Percentiles rank a stretch among this genome's conserved stretches.
Evolutionary conservation across 75 land plant species (phyloP).

Genomic region (Pseudotsuga menziesii): DNA sequence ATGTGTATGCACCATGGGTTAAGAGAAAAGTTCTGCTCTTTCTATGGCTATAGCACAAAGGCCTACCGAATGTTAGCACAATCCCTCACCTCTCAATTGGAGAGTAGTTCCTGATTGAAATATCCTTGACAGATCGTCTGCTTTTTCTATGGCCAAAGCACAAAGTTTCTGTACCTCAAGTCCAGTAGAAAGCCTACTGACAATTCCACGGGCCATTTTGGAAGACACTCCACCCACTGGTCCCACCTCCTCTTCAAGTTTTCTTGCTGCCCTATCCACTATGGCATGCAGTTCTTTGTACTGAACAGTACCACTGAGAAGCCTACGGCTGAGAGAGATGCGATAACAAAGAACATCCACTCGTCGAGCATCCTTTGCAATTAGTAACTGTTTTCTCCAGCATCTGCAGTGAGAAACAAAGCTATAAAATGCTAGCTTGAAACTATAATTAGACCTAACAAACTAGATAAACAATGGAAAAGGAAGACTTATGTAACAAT

Average conservation of each 20-base stretch:
- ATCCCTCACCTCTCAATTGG: not conserved
- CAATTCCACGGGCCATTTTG: conserved; percentile 64
- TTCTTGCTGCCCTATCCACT: conserved; percentile 50
- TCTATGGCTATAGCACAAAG: not conserved
- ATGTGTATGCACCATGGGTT: not conserved
- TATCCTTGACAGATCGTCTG: conserved; percentile 25
- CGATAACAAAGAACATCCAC: conserved; percentile 73
- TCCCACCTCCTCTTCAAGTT: conserved; percentile 71
- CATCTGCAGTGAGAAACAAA: conserved; percentile 35
- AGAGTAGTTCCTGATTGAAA: not conserved
- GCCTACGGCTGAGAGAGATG: conserved; percentile 49
- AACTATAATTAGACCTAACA: not conserved
- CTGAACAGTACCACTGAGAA: conserved; percentile 45
- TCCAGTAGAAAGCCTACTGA: conserved; percentile 66
- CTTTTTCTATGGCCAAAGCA: conserved; percentile 39
- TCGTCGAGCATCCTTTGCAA: conserved; percentile 79
- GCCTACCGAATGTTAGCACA: not conserved
- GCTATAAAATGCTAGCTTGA: not conserved
- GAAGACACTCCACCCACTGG: conserved; percentile 39
- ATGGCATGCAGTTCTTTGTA: conserved; percentile 41
- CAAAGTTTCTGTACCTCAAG: conserved; percentile 65
- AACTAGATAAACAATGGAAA: not conserved
- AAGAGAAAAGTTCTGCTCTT: not conserved
- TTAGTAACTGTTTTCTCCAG: conserved; percentile 71
- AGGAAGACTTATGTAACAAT: not conserved